Conservation (phyloP, 75 land plant species). For the Sequoia sempervirens region DNA sequence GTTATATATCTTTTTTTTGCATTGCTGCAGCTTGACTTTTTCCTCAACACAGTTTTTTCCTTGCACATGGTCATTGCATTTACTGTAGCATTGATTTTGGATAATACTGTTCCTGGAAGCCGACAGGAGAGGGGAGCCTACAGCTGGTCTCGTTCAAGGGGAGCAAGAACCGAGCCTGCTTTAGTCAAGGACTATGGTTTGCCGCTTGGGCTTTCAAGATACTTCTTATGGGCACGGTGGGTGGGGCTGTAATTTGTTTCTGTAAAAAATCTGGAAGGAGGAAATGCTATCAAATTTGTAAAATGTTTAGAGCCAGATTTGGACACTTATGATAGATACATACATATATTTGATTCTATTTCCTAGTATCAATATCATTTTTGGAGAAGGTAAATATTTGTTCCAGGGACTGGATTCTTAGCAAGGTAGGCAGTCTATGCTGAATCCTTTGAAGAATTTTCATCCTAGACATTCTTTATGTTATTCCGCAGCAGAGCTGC, state of each 20-base stretch:
- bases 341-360: conserved; percentile 7
- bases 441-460: neutral
- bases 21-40: conserved; percentile 33
- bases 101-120: conserved; percentile 56
- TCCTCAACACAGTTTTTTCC: conserved; percentile 39
- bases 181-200: conserved; percentile 39
- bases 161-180: conserved; percentile 30
- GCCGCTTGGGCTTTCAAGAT: conserved; percentile 27
- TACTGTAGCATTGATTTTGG: conserved; percentile 38
- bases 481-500: conserved; percentile 9
- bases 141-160: conserved; percentile 23
- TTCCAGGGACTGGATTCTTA: neutral
- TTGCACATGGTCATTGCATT: conserved; percentile 53
- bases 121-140: conserved; percentile 40
- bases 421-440: conserved; percentile 8
- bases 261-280: neutral
- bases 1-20: neutral
- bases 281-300: conserved; percentile 9
- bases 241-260: conserved; percentile 30
- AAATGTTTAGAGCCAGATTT: conserved; percentile 10
- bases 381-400: neutral
- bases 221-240: conserved; percentile 41
- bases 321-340: neutral
- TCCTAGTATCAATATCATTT: conserved; percentile 1
- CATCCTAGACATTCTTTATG: conserved; percentile 10